phyloP scores from a whole-genome alignment of 164 flowering plant species.

The Chloranthus sessilifolius region DNA sequence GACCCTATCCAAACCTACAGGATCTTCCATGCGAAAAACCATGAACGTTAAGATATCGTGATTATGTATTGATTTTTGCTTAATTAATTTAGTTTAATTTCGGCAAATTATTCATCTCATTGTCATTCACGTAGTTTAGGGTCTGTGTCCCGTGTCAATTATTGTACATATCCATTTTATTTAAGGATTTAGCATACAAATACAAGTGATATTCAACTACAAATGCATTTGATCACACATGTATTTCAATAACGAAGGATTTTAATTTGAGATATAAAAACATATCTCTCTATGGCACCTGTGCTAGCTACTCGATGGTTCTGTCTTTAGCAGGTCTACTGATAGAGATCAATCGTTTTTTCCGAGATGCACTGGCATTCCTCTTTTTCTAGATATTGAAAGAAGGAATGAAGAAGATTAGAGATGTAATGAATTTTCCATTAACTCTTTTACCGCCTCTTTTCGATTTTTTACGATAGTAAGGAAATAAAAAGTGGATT shows the following conservation, averaged over 20 bases:
- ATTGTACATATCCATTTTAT: not conserved
- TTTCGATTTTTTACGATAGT: too few species aligned
- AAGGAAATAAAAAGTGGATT: conserved; percentile 6
- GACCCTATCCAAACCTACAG: too few species aligned
- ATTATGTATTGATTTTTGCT: too few species aligned
- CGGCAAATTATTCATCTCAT: too few species aligned
- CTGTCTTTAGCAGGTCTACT: too few species aligned
- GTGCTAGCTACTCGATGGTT: not conserved
- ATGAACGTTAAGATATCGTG: too few species aligned
- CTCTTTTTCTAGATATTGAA: not conserved
- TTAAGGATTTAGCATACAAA: not conserved
- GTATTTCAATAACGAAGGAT: not conserved
- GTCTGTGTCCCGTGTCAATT: too few species aligned
- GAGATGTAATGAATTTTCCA: not conserved
- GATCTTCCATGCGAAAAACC: too few species aligned
- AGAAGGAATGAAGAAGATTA: not conserved
- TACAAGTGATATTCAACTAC: not conserved
- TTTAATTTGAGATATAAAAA: not conserved
- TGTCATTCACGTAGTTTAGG: too few species aligned
- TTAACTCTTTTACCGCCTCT: too few species aligned
- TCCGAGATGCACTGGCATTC: not conserved
- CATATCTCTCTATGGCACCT: not conserved
- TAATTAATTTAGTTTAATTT: too few species aligned
- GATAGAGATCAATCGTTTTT: not conserved
- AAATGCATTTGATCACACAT: not conserved